Percentiles rank a stretch among this genome's conserved stretches.
These are phyloP conservation scores for Polyplosphaeria fusca DNA, from an alignment of 495 filamentous ascomycete genomes.

Conservation along the genomic window DNA sequence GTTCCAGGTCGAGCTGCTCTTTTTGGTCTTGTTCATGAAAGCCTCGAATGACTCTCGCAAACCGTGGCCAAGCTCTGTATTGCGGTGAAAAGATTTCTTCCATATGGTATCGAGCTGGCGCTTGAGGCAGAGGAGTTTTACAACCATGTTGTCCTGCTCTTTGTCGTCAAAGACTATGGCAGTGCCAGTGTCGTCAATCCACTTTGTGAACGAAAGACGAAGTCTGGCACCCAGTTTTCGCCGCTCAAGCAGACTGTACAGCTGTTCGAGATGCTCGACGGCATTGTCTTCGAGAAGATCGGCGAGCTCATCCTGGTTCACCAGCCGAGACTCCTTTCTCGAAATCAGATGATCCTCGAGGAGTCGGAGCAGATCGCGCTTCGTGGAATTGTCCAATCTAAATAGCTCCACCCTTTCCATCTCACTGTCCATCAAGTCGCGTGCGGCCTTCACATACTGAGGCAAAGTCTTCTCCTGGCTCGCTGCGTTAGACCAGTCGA, in stretches of 20 bases:
- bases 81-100: conserved; percentile 65
- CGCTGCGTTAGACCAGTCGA: conserved; percentile 61
- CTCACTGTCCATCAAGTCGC: conserved; percentile 65
- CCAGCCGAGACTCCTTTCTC: conserved; percentile 48
- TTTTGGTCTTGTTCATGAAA: conserved; percentile 86
- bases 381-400: conserved; percentile 76
- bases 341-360: conserved; percentile 66
- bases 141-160: conserved; percentile 80
- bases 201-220: conserved; percentile 67
- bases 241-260: conserved; percentile 71
- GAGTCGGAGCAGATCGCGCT: conserved; percentile 65
- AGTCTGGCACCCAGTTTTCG: conserved; percentile 63
- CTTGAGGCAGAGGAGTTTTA: conserved; percentile 78
- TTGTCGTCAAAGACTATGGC: conserved; percentile 75
- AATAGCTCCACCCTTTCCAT: conserved; percentile 70
- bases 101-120: conserved; percentile 71
- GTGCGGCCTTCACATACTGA: conserved; percentile 65
- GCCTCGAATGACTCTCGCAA: conserved; percentile 78
- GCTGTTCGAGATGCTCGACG: conserved; percentile 62
- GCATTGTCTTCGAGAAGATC: conserved; percentile 65
- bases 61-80: conserved; percentile 69
- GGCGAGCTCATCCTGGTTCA: conserved; percentile 53
- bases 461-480: conserved; percentile 57
- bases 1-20: conserved; percentile 60
- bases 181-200: conserved; percentile 74